Base-by-base conservation (phyloP, 306 rosid genomes). In the Rosa lucieae region DNA sequence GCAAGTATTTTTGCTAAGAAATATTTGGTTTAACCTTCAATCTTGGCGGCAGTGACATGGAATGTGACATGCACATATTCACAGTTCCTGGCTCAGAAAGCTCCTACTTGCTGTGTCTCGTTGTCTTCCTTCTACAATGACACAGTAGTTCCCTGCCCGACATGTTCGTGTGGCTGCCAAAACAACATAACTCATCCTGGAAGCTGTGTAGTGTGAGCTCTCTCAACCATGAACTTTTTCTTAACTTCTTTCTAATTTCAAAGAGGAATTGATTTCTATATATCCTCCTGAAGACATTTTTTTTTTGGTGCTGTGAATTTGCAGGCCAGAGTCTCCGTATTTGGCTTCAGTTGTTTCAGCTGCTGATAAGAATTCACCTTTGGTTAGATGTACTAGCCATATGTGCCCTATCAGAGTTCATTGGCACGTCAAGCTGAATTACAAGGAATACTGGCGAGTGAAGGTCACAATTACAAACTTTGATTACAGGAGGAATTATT, bases 341-440 rank as follows among this genome's bases (percentile, higher is more conserved):
- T 80, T 94, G 82, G 83, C 81, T 17, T 89, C 95, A 10, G 93
- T 88, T 72, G 92, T 91, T 79, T 75, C 88, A 21, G 47, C 80
- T 56, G 68, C 73, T 63, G 84, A 78, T 63, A 84, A 80, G 74
- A 86, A 77, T 49, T 26, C 83, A 3, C 97, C 98, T 79, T 71
- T 89, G 84, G 94, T 94, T 82, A 93, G 58, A 74, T 92, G 98
- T 46, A 94, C 98, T 10, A 63, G 85, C 43, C 98, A 94, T 82
- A 90, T 89, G 97, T 94, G 98, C 77, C 98, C 98, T 0, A 83
- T 92, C 48, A 89, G 97, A 79, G 84, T 94, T 79, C 98, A 94
- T 85, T 94, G 98, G 98, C 97, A 94, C 10, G 80, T 94, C 62
- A 94, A 94, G 82, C 67, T 82, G 48, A 92, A 92, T 85, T 94